A percentile compares a stretch with the other conserved stretches of the same genome.
Conservation (phyloP, 2,329 filamentous ascomycete genomes). For the Emmonsiellopsis sp. region DNA sequence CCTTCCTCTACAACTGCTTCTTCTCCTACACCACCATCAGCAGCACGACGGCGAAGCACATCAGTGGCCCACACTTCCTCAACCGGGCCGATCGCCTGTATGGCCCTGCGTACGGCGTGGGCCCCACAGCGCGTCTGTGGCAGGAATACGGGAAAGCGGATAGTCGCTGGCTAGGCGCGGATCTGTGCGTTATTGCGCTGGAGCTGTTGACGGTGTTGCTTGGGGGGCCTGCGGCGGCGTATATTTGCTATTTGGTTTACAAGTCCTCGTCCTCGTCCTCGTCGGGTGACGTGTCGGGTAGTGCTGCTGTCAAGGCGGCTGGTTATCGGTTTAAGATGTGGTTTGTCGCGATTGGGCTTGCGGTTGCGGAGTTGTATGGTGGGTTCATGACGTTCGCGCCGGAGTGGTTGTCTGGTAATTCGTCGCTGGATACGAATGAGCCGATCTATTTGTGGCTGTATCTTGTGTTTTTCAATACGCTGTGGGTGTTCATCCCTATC, state of each 20-base stretch:
- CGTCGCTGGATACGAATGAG: slow-evolving; percentile 50
- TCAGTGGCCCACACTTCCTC: slow-evolving; percentile 40
- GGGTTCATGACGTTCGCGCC: slow-evolving; percentile 57
- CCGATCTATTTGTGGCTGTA: slow-evolving; percentile 58
- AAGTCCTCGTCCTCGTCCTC: slow-evolving; percentile 13
- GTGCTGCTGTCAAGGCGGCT: slow-evolving; percentile 24
- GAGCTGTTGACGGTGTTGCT: slow-evolving; percentile 54
- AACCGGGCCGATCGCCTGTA: slow-evolving; percentile 47
- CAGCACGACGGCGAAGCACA: slow-evolving; percentile 15
- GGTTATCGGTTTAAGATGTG: slow-evolving; percentile 32
- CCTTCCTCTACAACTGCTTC: slow-evolving; percentile 91
- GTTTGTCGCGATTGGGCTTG: slow-evolving; percentile 51
- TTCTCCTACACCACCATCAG: slow-evolving; percentile 51
- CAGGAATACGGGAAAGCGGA: slow-evolving; percentile 60
- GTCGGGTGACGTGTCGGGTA: slow-evolving; percentile 4
- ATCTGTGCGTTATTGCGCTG: slow-evolving; percentile 50
- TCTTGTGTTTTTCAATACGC: slow-evolving; percentile 54
- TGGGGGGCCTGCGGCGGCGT: slow-evolving; percentile 49
- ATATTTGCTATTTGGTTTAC: slow-evolving; percentile 46
- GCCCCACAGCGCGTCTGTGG: slow-evolving; percentile 49
- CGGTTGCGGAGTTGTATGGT: slow-evolving; percentile 57
- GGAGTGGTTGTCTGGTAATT: slow-evolving; percentile 53
- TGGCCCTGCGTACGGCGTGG: slow-evolving; percentile 49
- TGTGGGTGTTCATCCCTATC: slow-evolving; percentile 53
- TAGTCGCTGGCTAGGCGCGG: slow-evolving; percentile 50